Base-by-base conservation (phyloP, 2,329 filamentous ascomycete species). In the Biscogniauxia mediterranea region DNA sequence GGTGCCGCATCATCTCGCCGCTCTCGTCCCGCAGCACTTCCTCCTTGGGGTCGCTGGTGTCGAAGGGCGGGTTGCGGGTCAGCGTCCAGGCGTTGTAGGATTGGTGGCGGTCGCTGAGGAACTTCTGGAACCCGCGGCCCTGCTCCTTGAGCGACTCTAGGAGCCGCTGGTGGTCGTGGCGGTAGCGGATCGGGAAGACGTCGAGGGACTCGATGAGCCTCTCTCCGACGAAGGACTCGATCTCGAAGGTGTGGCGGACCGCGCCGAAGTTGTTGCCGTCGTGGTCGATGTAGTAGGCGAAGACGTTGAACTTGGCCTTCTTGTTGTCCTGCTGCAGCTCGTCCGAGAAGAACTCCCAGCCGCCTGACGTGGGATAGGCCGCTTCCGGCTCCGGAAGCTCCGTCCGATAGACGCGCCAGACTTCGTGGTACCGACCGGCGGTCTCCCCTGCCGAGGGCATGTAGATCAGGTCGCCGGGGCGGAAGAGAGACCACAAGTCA, bases 401-500 rank as follows among this genome's bases (percentile, higher is more conserved):
- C 5, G 71, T 64, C 25, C 71, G 70, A 66, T 78, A 78, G 55
- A 78, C 67, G 1, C 76, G 71, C 76, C 76, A 78, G 19, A 77
- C 63, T 54, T 77, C 73, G 55, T 78, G 77, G 62, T 78, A 77
- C 0, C 75, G 72, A 1, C 75, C 74, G 0, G 73, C 70, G 0
- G 70, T 69, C 38, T 76, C 76, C 2, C 72, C 72, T 0, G 71
- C 69, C 0, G 73, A 67, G 0, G 78, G 77, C 72, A 77, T 75
- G 64, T 76, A 77, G 60, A 80, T 70, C 25, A 79, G 66, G 5
- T 80, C 78, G 1, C 78, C 79, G 0, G 69, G 64, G 0, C 74
- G 73, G 69, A 78, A 81, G 0, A 80, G 70, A 1, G 69, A 74
- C 76, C 77, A 79, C n/a, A 81, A 63, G 62, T 81, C 78, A 17